A percentile compares a stretch with the other conserved stretches of the same genome.
These are phyloP conservation scores for Cryptococcus sp. DNA, from an alignment of 1,284 basidiomycete species.

Conservation along the genomic window DNA sequence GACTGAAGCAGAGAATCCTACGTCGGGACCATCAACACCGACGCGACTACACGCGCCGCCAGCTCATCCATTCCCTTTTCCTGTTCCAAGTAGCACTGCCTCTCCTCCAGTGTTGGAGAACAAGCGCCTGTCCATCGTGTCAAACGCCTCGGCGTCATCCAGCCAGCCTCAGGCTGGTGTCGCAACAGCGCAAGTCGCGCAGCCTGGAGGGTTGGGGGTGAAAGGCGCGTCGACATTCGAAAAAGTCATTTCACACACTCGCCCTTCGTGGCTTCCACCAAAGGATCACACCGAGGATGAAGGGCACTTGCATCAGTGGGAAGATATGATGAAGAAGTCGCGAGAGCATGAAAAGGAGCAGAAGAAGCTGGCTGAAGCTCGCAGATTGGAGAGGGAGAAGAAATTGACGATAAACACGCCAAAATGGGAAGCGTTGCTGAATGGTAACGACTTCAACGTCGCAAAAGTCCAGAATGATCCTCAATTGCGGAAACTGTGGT, in stretches of 20 bases:
- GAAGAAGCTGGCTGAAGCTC: slow-evolving; percentile 26
- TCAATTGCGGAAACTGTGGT: slow-evolving; percentile 77
- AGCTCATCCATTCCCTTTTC: slow-evolving; percentile 47
- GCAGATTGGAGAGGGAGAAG: slow-evolving; percentile 40
- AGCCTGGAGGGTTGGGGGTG: slow-evolving; percentile 30
- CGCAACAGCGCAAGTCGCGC: not conserved
- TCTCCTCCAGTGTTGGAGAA: slow-evolving; percentile 12
- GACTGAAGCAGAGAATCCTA: not conserved
- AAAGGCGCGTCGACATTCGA: slow-evolving; percentile 48
- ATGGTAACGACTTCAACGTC: slow-evolving; percentile 28
- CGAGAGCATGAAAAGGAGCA: slow-evolving; percentile 39
- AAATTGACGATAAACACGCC: slow-evolving; percentile 37
- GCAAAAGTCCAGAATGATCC: slow-evolving; percentile 40
- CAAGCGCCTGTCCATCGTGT: slow-evolving; percentile 19
- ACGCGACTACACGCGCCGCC: slow-evolving; percentile 41
- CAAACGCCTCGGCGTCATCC: slow-evolving; percentile 11
- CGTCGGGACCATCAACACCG: slow-evolving; percentile 1
- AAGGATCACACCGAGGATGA: slow-evolving; percentile 77
- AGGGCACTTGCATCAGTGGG: slow-evolving; percentile 84
- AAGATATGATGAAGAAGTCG: slow-evolving; percentile 74
- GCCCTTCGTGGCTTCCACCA: slow-evolving; percentile 80
- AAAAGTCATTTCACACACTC: slow-evolving; percentile 55
- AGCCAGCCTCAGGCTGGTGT: slow-evolving; percentile 3
- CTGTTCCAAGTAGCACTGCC: slow-evolving; percentile 25
- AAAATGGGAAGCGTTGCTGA: slow-evolving; percentile 46